Conservation (phyloP, 2,329 filamentous ascomycete species). For the Ophiostoma perfectum region DNA sequence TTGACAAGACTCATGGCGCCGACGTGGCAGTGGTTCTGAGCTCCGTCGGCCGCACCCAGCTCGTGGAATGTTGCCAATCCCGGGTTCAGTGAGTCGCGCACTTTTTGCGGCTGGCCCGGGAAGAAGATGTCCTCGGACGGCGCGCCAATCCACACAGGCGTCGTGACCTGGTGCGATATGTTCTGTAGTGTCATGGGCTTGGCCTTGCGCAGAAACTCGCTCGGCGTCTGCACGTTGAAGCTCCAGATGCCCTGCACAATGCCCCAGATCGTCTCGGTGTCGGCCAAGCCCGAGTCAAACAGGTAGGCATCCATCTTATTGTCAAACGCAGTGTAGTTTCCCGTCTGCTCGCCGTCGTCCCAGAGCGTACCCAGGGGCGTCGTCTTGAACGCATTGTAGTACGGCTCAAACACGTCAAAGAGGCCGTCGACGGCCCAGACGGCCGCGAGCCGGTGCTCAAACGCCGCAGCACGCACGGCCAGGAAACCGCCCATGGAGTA, state of each 20-base stretch:
- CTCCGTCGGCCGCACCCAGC: conserved; percentile 26
- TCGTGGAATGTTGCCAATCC: conserved; percentile 26
- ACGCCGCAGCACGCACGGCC: conserved; percentile 39
- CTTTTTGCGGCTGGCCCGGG: conserved; percentile 24
- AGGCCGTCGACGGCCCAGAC: conserved; percentile 39
- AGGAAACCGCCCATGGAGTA: conserved; percentile 41
- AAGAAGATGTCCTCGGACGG: conserved; percentile 22
- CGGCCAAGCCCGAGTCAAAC: neutral
- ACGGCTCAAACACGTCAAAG: conserved; percentile 29
- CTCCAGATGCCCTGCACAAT: conserved; percentile 36
- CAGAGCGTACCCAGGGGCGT: neutral
- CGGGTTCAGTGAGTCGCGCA: conserved; percentile 26
- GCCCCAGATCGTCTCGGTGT: conserved; percentile 30
- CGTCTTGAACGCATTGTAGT: conserved; percentile 12
- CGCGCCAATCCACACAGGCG: conserved; percentile 21
- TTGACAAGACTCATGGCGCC: conserved; percentile 25
- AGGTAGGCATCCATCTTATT: conserved; percentile 11
- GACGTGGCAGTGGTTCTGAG: conserved; percentile 29
- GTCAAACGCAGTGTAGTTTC: conserved; percentile 14
- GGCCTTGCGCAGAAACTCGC: conserved; percentile 17
- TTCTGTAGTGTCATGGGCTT: conserved; percentile 21
- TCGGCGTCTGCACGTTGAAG: conserved; percentile 29
- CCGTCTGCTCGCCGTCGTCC: neutral
- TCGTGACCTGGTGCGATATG: conserved; percentile 16
- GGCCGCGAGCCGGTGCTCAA: conserved; percentile 40